Conservation (phyloP, 1,284 basidiomycete species). For the Ustilago shanxiensis region DNA sequence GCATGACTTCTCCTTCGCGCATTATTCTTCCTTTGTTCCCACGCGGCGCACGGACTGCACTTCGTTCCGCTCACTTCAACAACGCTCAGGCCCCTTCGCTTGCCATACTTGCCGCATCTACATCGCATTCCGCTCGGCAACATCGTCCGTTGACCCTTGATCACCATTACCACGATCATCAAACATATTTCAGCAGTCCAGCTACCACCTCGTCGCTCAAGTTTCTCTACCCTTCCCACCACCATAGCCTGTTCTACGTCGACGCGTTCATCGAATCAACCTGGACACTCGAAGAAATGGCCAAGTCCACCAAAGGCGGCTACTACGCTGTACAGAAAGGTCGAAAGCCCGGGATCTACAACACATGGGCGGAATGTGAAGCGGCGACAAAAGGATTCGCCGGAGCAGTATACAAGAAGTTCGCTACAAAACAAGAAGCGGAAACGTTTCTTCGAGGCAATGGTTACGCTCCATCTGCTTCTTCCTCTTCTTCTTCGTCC, state of each 20-base stretch:
- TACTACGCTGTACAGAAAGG: conserved; percentile 64
- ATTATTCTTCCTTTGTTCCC: neutral
- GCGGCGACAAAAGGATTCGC: conserved; percentile 76
- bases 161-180: neutral
- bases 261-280: neutral
- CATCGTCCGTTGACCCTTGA: neutral
- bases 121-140: neutral
- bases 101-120: neutral
- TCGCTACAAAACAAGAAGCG: conserved; percentile 75
- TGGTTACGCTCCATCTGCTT: conserved; percentile 15
- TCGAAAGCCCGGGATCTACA: conserved; percentile 59
- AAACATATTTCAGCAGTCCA: neutral
- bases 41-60: conserved; percentile 22
- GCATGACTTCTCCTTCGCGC: neutral
- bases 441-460: conserved; percentile 31
- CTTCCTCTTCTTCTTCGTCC: neutral
- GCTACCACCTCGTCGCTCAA: neutral
- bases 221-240: neutral
- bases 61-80: conserved; percentile 7
- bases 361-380: conserved; percentile 74
- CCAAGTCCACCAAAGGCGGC: conserved; percentile 28
- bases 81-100: neutral
- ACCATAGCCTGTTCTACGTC: neutral
- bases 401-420: conserved; percentile 78
- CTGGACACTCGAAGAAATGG: conserved; percentile 15